Percentiles rank a stretch among this genome's conserved stretches.
Conservation (phyloP, 768 basidiomycete genomes). For the Gyrodon lividus region DNA sequence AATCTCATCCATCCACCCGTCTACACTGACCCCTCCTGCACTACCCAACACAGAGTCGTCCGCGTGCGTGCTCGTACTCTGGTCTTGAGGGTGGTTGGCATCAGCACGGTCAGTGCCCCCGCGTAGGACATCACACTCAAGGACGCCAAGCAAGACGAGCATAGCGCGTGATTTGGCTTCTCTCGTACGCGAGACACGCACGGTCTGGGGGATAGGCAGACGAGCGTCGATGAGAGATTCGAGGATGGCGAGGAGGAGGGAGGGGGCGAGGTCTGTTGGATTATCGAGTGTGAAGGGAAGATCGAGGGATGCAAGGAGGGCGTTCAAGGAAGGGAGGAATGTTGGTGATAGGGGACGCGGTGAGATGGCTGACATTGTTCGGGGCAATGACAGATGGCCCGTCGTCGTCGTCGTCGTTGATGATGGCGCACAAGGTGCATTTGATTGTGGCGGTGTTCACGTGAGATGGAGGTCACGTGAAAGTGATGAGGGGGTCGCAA, state of each 20-base stretch:
- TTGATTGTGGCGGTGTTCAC: not conserved
- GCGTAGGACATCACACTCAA: constrained; percentile 62
- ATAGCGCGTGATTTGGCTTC: constrained; percentile 56
- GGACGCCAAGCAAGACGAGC: constrained; percentile 73
- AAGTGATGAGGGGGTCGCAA: not conserved
- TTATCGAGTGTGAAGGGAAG: constrained; percentile 48
- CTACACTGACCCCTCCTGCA: constrained; percentile 27
- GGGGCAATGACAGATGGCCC: not conserved
- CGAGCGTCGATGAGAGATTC: constrained; percentile 57
- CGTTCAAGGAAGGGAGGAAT: constrained; percentile 38
- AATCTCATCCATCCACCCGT: constrained; percentile 45
- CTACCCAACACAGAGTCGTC: constrained; percentile 20
- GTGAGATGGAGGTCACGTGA: not conserved
- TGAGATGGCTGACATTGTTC: constrained; percentile 5
- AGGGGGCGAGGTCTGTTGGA: constrained; percentile 66
- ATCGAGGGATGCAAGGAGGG: constrained; percentile 42
- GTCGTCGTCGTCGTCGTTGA: not conserved
- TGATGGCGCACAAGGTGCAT: not conserved
- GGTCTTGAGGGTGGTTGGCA: constrained; percentile 36
- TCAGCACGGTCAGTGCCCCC: constrained; percentile 55
- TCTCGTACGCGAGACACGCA: constrained; percentile 37
- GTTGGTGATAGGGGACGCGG: constrained; percentile 15
- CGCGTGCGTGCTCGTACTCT: constrained; percentile 21
- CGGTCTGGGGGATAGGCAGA: constrained; percentile 43
- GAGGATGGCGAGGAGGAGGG: constrained; percentile 66